Evolutionary conservation across 2,329 filamentous ascomycete species (phyloP).

Genomic region (Davidsoniella australis): DNA sequence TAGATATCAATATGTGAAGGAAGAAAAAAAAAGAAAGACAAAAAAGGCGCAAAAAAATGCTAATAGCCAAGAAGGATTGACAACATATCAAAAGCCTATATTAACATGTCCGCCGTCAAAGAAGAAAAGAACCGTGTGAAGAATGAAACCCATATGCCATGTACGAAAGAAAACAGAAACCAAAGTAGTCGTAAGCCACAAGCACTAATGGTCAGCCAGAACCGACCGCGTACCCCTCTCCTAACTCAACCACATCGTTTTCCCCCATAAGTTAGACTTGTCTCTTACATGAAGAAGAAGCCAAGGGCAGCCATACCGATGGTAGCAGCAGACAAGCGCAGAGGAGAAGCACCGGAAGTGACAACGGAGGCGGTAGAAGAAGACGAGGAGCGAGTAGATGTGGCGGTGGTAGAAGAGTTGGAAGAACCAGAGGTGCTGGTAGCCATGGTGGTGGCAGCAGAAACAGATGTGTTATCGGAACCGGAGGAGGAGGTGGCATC

Average conservation of each 20-base stretch:
- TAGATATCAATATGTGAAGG: too few relatives aligned
- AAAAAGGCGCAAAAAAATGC: not conserved
- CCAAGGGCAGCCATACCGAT: slow-evolving; percentile 9
- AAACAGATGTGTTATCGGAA: not conserved
- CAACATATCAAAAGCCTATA: slow-evolving; percentile 1
- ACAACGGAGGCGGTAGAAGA: not conserved
- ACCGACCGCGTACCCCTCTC: too few relatives aligned
- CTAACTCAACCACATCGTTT: not conserved
- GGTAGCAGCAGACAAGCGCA: slow-evolving; percentile 5
- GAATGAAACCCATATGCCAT: not conserved
- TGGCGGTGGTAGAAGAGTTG: not conserved
- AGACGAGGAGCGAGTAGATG: not conserved
- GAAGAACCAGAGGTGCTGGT: not conserved
- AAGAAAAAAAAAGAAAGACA: slow-evolving; percentile 2
- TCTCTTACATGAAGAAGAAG: slow-evolving; percentile 9
- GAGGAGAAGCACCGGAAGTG: slow-evolving; percentile 1
- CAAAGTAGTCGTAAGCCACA: not conserved
- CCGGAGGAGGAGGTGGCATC: not conserved
- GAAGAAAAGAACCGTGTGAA: not conserved
- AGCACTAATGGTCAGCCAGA: too few relatives aligned
- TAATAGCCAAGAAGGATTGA: not conserved
- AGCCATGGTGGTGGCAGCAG: not conserved
- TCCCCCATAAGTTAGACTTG: not conserved
- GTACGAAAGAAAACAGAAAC: not conserved
- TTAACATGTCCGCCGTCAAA: not conserved